Percentiles rank a stretch among this genome's conserved stretches.
These are phyloP conservation scores for Taphrina confusa DNA, from an alignment of 1,139 yeast genomes.

Conservation along the genomic window DNA sequence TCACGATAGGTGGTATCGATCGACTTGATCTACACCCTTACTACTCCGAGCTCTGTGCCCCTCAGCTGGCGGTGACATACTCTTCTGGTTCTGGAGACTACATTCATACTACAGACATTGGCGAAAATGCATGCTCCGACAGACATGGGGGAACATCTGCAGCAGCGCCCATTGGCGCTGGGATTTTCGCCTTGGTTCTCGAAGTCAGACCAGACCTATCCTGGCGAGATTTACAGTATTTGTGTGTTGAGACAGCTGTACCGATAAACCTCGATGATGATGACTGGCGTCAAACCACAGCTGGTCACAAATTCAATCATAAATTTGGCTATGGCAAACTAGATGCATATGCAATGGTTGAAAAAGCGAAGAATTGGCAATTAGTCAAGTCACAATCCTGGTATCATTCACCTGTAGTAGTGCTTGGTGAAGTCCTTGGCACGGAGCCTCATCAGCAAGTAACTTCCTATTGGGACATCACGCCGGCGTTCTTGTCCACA, in stretches of 20 bases:
- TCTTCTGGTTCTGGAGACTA: slow-evolving; percentile 89
- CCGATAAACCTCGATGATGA: slow-evolving; percentile 69
- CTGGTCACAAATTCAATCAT: slow-evolving; percentile 73
- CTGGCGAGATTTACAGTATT: slow-evolving; percentile 94
- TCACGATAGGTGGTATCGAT: slow-evolving; percentile 94
- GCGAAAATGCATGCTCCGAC: slow-evolving; percentile 64
- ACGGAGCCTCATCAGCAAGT: slow-evolving; percentile 44
- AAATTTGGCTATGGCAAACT: slow-evolving; percentile 90
- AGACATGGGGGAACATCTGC: slow-evolving; percentile 97
- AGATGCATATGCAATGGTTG: slow-evolving; percentile 77
- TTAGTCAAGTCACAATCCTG: slow-evolving; percentile 90
- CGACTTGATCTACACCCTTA: slow-evolving; percentile 79
- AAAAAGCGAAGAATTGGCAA: slow-evolving; percentile 73
- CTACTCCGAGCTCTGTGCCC: slow-evolving; percentile 91
- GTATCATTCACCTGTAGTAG: slow-evolving; percentile 57
- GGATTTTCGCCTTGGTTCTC: slow-evolving; percentile 78
- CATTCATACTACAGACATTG: slow-evolving; percentile 85
- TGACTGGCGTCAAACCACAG: slow-evolving; percentile 54
- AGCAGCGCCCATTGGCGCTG: slow-evolving; percentile 98
- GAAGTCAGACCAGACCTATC: slow-evolving; percentile 79
- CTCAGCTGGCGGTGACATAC: slow-evolving; percentile 93
- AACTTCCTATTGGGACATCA: slow-evolving; percentile 54
- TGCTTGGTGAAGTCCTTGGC: slow-evolving; percentile 45
- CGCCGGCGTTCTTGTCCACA: slow-evolving; percentile 54
- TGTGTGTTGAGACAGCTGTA: slow-evolving; percentile 72